phyloP scores from a whole-genome alignment of 2,329 filamentous ascomycete genomes.

The Myriosclerotinia curreyana region DNA sequence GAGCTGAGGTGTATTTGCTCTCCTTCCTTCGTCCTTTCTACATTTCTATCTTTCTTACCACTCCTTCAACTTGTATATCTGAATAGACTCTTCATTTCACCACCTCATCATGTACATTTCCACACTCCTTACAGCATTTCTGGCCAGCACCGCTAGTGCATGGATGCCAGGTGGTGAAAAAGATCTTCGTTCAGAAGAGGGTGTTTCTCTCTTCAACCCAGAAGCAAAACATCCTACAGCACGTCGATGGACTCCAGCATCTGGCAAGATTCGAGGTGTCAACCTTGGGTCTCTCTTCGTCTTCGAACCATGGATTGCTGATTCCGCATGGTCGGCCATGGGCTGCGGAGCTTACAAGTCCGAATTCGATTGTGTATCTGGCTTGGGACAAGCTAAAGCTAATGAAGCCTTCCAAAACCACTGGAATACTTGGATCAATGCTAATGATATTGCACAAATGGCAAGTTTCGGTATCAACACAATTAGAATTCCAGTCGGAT shows the following conservation, averaged over 20 bases:
- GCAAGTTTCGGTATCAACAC: conserved; percentile 47
- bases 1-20: not conserved
- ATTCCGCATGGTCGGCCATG: conserved; percentile 43
- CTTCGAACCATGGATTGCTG: conserved; percentile 49
- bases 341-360: conserved; percentile 45
- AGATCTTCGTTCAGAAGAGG: conserved; percentile 7
- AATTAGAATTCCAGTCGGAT: conserved; percentile 49
- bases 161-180: conserved; percentile 20
- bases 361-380: conserved; percentile 49
- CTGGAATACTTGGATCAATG: conserved; percentile 49
- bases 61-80: not conserved
- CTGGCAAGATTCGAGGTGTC: conserved; percentile 48
- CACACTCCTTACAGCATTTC: conserved; percentile 11
- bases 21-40: not conserved
- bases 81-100: not conserved
- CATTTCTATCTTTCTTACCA: not conserved
- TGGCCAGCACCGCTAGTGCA: conserved; percentile 15
- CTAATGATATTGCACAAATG: conserved; percentile 47
- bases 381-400: conserved; percentile 45
- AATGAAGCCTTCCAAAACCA: conserved; percentile 46
- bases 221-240: conserved; percentile 14
- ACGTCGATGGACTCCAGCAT: conserved; percentile 19
- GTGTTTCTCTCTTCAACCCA: conserved; percentile 19
- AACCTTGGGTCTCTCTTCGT: conserved; percentile 50
- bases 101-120: conserved; percentile 2